Evolutionary conservation across 345 rosid species (phyloP), one percentile per base, ranked within the genome.

Genomic region (Aurinia saxatilis): DNA sequence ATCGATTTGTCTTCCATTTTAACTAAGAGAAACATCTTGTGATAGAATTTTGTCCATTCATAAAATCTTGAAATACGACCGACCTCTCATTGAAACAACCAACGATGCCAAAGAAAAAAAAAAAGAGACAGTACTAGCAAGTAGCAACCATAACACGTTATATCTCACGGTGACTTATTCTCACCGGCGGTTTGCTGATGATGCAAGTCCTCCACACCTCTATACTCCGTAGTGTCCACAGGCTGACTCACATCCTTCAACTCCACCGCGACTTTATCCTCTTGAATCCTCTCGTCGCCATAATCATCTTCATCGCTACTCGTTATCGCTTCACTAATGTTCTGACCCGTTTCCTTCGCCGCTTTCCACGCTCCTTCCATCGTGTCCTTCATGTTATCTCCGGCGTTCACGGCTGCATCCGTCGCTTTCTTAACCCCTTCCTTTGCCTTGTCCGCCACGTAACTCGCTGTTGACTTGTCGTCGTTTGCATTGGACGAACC

Each of bases 321-420:
- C 0, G 10, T 18, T 33, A 50, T 73, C 0, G 57, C 55, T 14
- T 74, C 72, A 50, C 65, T 77, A 4, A 78, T 49, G 63, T 68
- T 72, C 49, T 75, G 65, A 13, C 68, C 71, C 14, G 72, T 66
- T 50, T 72, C 86, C 34, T 46, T 73, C 0, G 78, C 77, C 0
- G 76, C 76, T 57, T 67, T 65, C 87, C 78, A 66, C 16, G 82
- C 85, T 7, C 76, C 80, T 17, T 79, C 88, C 80, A 77, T 34
- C 7, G 77, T 55, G 31, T 38, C 60, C 64, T 72, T 73, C 38
- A 69, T 79, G 1, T 71, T 48, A 7, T 79, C 80, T 14, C 78
- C 82, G 0, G 78, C 74, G 17, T 69, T 58, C 8, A 67, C 62
- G 0, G 78, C 77, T 59, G 52, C 48, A n/a, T 71, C 66, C 10